Evolutionary conservation across 495 filamentous ascomycete genomes (phyloP), one percentile per base, ranked within the genome.

Genomic region (Evansstolkia leycettana): DNA sequence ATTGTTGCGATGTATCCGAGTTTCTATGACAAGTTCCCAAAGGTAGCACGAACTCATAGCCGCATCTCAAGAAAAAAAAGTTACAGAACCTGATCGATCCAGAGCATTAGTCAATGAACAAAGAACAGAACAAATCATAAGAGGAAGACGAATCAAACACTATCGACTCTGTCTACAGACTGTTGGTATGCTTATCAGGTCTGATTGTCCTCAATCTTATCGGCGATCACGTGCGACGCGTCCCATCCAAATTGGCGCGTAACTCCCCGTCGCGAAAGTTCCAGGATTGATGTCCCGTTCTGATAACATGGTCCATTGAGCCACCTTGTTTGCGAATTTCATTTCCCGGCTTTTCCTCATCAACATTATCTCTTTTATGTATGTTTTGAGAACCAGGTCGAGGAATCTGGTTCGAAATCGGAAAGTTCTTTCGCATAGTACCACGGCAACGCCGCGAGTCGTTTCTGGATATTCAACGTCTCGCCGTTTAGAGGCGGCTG

Each of bases 281-380:
- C 33, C n/a, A 18, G 17, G 28, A 27, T 6, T 24, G 26, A n/a
- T 25, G 27, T n/a, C 4, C 20, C 9, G 20, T 23, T 23, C 20
- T 9, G 27, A 29, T 29, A 14, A n/a, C 11, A 29, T 29, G 10
- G 11, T 29, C 13, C 11, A 5, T 29, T n/a, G 27, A 5, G 13
- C 11, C 13, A 5, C 3, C 13, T 29, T 14, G 27, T n/a, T 14
- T 29, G 13, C 17, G n/a, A 5, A 7, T 28, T 17, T 34, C 25
- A 31, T 10, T 31, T 13, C 25, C 23, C 23, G n/a, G 12, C 31
- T 28, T 24, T 34, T 33, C 18, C 28, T 23, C 17, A 24, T 36
- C n/a, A n/a, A n/a, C n/a, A n/a, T 39, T 24, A 19, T 25, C 7
- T 38, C n/a, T 45, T 60, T 48, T 55, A 62, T 65, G 60, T 57